phyloP scores from a whole-genome alignment of 208 protist species.

The Vickermania ingenoplastis region DNA sequence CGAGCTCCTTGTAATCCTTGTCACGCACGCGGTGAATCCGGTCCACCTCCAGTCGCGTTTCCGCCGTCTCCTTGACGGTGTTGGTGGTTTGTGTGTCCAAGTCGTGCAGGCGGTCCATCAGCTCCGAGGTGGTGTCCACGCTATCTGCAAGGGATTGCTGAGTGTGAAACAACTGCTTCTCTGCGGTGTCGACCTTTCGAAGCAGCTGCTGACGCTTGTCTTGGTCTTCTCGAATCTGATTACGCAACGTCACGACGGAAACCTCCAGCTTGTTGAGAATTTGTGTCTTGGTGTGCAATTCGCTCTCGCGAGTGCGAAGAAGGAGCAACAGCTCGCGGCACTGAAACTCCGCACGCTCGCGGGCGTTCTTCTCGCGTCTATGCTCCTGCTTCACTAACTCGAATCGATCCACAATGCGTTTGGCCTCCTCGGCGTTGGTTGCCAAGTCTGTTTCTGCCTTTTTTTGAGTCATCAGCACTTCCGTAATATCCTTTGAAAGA shows the following conservation, averaged over 20 bases:
- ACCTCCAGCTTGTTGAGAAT: slow-evolving; percentile 15
- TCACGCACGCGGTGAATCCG: slow-evolving; percentile 63
- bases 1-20: slow-evolving; percentile 64
- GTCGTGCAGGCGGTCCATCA: slow-evolving; percentile 75
- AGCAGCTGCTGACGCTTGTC: slow-evolving; percentile 37
- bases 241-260: slow-evolving; percentile 26
- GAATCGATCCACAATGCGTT: slow-evolving; percentile 44
- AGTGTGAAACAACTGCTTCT: slow-evolving; percentile 81
- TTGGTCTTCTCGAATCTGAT: slow-evolving; percentile 57
- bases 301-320: slow-evolving; percentile 53
- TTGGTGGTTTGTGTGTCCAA: slow-evolving; percentile 55
- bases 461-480: slow-evolving; percentile 34
- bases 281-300: slow-evolving; percentile 37
- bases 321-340: slow-evolving; percentile 69
- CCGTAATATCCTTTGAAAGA: slow-evolving; percentile 47
- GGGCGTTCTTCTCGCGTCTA: slow-evolving; percentile 78
- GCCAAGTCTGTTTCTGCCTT: slow-evolving; percentile 39
- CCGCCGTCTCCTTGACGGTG: slow-evolving; percentile 63
- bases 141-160: slow-evolving; percentile 89
- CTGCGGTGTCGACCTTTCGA: slow-evolving; percentile 86
- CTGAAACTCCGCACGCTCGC: slow-evolving; percentile 89
- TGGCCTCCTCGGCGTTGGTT: slow-evolving; percentile 40
- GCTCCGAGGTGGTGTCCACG: slow-evolving; percentile 77
- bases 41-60: slow-evolving; percentile 39
- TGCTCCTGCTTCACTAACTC: slow-evolving; percentile 58